Evolutionary conservation across 2,329 filamentous ascomycete species (phyloP).

Genomic region (Cladosporium sp.): DNA sequence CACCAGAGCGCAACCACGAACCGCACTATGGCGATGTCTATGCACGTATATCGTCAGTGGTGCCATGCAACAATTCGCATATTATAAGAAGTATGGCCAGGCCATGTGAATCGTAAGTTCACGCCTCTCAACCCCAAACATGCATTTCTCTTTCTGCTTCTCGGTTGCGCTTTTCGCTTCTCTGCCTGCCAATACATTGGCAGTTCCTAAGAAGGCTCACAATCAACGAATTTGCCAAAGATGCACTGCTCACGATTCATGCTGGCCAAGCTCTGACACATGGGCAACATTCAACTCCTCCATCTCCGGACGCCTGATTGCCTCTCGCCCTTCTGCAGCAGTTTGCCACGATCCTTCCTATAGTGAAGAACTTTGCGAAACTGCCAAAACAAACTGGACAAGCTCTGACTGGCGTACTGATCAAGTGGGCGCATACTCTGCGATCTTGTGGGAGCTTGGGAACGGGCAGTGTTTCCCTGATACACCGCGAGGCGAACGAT

Average conservation of each 20-base stretch:
- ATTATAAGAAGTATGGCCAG: not conserved
- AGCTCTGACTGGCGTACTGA: not conserved
- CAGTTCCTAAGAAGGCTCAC: not conserved
- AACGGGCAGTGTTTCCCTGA: not conserved
- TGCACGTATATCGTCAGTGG: not conserved
- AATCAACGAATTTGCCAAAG: not conserved
- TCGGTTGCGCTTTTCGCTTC: not conserved
- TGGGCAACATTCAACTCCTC: not conserved
- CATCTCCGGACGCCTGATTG: not conserved
- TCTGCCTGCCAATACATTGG: not conserved
- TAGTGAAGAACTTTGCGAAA: not conserved
- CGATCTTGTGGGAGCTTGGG: not conserved
- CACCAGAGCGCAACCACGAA: not conserved
- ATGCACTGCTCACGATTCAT: not conserved
- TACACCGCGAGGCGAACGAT: not conserved
- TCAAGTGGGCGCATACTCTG: not conserved
- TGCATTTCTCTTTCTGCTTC: not conserved
- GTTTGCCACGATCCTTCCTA: not conserved
- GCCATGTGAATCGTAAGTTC: not conserved
- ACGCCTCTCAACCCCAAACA: not conserved
- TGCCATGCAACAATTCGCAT: not conserved
- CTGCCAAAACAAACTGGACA: not conserved
- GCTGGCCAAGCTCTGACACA: not conserved
- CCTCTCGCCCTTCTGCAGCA: not conserved
- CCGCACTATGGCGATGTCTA: not conserved